These are phyloP conservation scores for Phaffia tasmanica DNA, from an alignment of 768 basidiomycete species.

Conservation along the genomic window DNA sequence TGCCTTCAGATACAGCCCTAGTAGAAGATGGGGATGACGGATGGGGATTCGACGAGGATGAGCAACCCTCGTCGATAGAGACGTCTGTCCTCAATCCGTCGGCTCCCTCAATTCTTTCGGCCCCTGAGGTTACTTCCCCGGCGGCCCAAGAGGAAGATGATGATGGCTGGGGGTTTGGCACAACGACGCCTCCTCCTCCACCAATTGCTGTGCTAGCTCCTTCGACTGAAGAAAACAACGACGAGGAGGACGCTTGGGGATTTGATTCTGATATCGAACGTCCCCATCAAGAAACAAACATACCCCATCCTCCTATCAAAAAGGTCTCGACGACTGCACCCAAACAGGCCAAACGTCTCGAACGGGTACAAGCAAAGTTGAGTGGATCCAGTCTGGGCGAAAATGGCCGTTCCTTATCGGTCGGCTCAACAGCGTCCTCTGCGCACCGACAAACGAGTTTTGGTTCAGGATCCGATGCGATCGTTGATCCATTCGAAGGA, in stretches of 20 bases:
- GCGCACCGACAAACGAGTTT: too few relatives aligned
- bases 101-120: neutral
- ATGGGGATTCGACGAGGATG: slow-evolving; percentile 43
- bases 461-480: too few relatives aligned
- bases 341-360: neutral
- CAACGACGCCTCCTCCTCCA: neutral
- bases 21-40: slow-evolving; percentile 32
- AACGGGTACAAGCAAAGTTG: neutral
- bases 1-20: neutral
- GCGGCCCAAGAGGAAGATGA: slow-evolving; percentile 8
- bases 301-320: neutral
- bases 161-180: slow-evolving; percentile 12
- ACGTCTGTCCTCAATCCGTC: neutral
- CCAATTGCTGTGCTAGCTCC: neutral
- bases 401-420: too few relatives aligned
- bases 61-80: slow-evolving; percentile 27
- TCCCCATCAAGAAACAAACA: neutral
- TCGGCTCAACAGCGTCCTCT: too few relatives aligned
- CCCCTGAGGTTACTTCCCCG: neutral
- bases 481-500: too few relatives aligned
- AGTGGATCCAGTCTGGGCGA: neutral
- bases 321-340: neutral
- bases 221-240: neutral
- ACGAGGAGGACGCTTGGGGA: slow-evolving; percentile 32
- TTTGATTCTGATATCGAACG: slow-evolving; percentile 12